Conservation (phyloP, 2,329 filamentous ascomycete genomes). For the Penicillium frequentans region DNA sequence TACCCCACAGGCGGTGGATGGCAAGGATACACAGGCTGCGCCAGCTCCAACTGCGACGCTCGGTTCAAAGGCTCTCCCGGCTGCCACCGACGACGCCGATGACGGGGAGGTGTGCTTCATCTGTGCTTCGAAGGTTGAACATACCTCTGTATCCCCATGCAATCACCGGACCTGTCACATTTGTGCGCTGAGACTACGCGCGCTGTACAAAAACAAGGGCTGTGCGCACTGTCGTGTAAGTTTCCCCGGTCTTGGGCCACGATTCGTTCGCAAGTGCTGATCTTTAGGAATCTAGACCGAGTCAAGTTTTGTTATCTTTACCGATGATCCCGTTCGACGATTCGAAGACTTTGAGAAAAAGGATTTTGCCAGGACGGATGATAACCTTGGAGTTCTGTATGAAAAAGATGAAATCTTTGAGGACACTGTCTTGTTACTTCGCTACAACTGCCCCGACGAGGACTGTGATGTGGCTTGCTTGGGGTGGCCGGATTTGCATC, state of each 20-base stretch:
- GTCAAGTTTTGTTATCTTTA: slow-evolving; percentile 78
- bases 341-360: slow-evolving; percentile 76
- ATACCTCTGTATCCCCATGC: slow-evolving; percentile 87
- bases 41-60: slow-evolving; percentile 27
- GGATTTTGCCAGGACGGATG: slow-evolving; percentile 77
- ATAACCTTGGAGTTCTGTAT: slow-evolving; percentile 88
- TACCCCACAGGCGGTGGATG: slow-evolving; percentile 24
- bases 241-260: slow-evolving; percentile 14
- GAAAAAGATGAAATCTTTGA: slow-evolving; percentile 85
- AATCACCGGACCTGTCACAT: slow-evolving; percentile 98
- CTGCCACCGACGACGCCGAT: slow-evolving; percentile 49
- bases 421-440: slow-evolving; percentile 81
- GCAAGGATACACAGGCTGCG: slow-evolving; percentile 13
- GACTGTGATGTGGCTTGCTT: slow-evolving; percentile 83
- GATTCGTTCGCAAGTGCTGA: slow-evolving; percentile 7
- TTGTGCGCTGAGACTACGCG: slow-evolving; percentile 85
- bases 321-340: slow-evolving; percentile 75
- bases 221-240: slow-evolving; percentile 92
- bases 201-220: slow-evolving; percentile 92
- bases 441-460: slow-evolving; percentile 90
- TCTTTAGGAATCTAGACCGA: slow-evolving; percentile 36
- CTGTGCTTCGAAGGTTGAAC: slow-evolving; percentile 84
- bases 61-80: slow-evolving; percentile 29
- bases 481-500: slow-evolving; percentile 74
- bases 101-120: slow-evolving; percentile 94